phyloP scores from a whole-genome alignment of 495 filamentous ascomycete genomes.

The Hypoxylon cercidicola region DNA sequence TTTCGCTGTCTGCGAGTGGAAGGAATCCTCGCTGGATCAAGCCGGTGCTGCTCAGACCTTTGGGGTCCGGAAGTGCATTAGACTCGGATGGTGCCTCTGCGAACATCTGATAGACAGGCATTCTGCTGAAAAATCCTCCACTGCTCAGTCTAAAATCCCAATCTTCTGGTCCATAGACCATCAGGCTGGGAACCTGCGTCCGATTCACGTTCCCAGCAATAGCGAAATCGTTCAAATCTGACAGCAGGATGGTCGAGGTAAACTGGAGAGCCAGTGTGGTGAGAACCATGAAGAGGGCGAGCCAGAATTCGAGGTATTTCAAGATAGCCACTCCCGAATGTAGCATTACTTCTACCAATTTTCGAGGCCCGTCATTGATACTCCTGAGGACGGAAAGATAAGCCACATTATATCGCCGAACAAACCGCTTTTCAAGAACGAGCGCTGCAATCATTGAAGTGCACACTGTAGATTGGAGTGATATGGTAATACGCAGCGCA shows the following conservation, averaged over 20 bases:
- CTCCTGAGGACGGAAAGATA: background rate
- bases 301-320: background rate
- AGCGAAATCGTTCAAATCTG: constrained; percentile 13
- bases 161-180: too few species aligned
- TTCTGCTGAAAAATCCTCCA: background rate
- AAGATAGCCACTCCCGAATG: background rate
- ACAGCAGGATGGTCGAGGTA: constrained; percentile 21
- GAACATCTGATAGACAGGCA: background rate
- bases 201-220: constrained; percentile 3
- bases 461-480: background rate
- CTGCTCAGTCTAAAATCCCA: background rate
- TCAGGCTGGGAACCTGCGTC: background rate
- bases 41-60: background rate
- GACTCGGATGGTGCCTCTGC: background rate
- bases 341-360: background rate
- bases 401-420: background rate
- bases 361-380: background rate
- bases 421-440: background rate
- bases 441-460: constrained; percentile 3
- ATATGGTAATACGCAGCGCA: background rate
- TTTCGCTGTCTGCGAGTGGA: background rate
- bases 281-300: constrained; percentile 1
- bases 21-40: constrained; percentile 4
- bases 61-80: background rate
- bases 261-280: constrained; percentile 16